Percentiles rank a stretch among this genome's conserved stretches.
These are phyloP conservation scores for Prunus davidiana DNA, from an alignment of 306 rosid genomes.

Conservation along the genomic window DNA sequence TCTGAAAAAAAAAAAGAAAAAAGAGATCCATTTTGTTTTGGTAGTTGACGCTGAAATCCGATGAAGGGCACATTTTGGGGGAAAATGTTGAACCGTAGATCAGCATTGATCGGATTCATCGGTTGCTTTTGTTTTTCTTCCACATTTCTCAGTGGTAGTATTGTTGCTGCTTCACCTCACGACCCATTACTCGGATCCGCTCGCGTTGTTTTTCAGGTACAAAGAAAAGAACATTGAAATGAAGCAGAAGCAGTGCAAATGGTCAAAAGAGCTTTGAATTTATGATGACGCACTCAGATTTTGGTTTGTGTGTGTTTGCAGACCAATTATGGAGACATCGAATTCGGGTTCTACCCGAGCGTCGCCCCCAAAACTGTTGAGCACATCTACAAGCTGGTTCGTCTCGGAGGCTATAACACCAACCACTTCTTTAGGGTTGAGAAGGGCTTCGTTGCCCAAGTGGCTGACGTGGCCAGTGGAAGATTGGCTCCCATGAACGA, in stretches of 20 bases:
- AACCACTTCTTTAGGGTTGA: conserved; percentile 96
- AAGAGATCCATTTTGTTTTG: not conserved
- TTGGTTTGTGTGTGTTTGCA: conserved; percentile 20
- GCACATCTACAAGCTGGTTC: conserved; percentile 88
- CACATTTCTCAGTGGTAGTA: not conserved
- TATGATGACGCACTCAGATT: not conserved
- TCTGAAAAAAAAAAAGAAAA: too few relatives aligned
- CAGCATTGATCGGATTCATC: conserved; percentile 18
- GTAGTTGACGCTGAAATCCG: not conserved
- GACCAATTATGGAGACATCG: conserved; percentile 93
- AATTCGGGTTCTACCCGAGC: conserved; percentile 83
- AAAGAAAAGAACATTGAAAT: not conserved
- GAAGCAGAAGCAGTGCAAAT: not conserved
- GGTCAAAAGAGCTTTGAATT: not conserved
- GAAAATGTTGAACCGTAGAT: conserved; percentile 38
- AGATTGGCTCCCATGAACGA: conserved; percentile 88
- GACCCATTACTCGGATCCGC: conserved; percentile 65
- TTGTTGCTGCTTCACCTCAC: conserved; percentile 24
- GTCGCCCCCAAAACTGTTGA: conserved; percentile 93
- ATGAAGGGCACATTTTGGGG: conserved; percentile 21
- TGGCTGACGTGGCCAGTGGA: conserved; percentile 72
- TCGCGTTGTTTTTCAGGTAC: conserved; percentile 85
- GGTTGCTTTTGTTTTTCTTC: conserved; percentile 22
- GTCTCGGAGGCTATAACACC: conserved; percentile 87
- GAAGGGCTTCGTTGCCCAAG: conserved; percentile 96